Evolutionary conservation across 2,329 filamentous ascomycete genomes (phyloP).

Genomic region (Aspergillus fumigatus): DNA sequence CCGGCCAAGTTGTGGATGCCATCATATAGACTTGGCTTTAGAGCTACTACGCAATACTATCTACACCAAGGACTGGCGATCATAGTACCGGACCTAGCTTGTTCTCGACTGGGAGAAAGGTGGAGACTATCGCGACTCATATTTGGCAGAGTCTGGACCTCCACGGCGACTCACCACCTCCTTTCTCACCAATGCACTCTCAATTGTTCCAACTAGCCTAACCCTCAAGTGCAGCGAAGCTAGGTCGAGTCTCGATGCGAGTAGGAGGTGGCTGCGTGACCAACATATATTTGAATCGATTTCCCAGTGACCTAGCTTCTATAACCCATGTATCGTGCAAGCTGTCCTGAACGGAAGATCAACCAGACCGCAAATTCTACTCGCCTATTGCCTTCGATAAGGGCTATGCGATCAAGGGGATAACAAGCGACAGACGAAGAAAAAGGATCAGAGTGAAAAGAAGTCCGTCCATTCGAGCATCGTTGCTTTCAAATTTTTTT

Average conservation of each 20-base stretch:
- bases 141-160: not conserved
- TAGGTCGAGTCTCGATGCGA: not conserved
- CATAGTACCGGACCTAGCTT: not conserved
- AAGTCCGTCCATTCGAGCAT: conserved; percentile 7
- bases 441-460: not conserved
- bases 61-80: not conserved
- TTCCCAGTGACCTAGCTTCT: not conserved
- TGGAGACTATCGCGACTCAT: not conserved
- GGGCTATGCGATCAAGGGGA: not conserved
- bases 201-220: not conserved
- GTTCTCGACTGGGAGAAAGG: not conserved
- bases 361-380: not conserved
- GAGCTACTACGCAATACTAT: not conserved
- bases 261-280: too few relatives aligned
- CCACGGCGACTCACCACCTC: not conserved
- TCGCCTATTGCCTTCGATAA: not conserved
- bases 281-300: too few relatives aligned
- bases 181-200: not conserved
- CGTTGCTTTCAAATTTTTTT: conserved; percentile 28
- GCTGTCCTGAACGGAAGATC: not conserved
- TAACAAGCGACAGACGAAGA: not conserved
- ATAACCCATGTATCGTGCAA: not conserved
- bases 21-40: not conserved
- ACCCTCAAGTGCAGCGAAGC: not conserved
- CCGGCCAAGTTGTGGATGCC: not conserved